Evolutionary conservation across 306 rosid species (phyloP).

Genomic region (Cicer chorassanicum): DNA sequence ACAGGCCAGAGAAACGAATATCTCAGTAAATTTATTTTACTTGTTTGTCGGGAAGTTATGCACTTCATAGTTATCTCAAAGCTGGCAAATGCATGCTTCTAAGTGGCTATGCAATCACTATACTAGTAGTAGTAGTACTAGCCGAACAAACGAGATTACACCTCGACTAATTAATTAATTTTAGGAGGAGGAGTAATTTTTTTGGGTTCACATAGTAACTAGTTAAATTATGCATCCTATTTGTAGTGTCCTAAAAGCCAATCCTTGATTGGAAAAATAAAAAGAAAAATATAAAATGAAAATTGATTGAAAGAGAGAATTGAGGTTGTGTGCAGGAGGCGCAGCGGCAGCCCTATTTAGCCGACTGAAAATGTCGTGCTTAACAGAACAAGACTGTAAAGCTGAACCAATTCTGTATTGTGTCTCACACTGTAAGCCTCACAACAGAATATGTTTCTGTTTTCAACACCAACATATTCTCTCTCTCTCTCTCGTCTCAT

Average conservation of each 20-base stretch:
- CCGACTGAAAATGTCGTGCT: constrained; percentile 74
- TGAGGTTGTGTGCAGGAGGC: constrained; percentile 35
- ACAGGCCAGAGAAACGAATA: constrained; percentile 30
- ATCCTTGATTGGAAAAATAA: not conserved
- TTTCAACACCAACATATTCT: constrained; percentile 43
- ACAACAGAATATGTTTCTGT: constrained; percentile 61
- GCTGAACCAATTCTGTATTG: constrained; percentile 54
- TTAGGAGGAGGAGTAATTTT: not conserved
- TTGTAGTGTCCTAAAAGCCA: not conserved
- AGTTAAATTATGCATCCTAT: not conserved
- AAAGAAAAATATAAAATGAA: not conserved
- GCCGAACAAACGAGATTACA: not conserved
- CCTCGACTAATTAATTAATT: not conserved
- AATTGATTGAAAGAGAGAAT: not conserved
- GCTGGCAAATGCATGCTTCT: constrained; percentile 39
- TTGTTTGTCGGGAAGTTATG: not conserved
- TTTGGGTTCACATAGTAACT: too few species aligned
- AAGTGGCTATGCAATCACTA: constrained; percentile 3
- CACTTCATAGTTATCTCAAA: constrained; percentile 6
- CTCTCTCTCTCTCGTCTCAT: constrained; percentile 28
- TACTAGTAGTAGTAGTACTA: not conserved
- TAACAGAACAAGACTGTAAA: constrained; percentile 66
- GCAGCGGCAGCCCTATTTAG: constrained; percentile 52
- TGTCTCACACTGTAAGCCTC: constrained; percentile 66
- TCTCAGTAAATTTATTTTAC: not conserved